These are phyloP conservation scores for Arxiozyma slooffiae DNA, from an alignment of 1,139 yeast species.

Conservation along the genomic window DNA sequence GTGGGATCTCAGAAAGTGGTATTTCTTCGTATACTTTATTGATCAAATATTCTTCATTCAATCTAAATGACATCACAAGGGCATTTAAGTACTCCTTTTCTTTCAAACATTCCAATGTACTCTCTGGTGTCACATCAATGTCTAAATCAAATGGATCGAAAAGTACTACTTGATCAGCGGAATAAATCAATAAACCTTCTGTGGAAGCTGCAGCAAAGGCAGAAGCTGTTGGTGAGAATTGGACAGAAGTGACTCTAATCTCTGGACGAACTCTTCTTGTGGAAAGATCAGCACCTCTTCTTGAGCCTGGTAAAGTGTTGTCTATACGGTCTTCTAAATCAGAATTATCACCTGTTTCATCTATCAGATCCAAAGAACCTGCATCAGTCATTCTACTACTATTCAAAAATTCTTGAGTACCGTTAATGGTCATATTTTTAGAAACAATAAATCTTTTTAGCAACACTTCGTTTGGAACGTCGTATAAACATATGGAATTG, in stretches of 20 bases:
- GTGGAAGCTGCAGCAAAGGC: conserved; percentile 95
- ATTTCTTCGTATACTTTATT: conserved; percentile 65
- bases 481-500: conserved; percentile 84
- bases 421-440: conserved; percentile 81
- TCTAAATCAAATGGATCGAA: conserved; percentile 96
- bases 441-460: conserved; percentile 76
- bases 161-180: conserved; percentile 62
- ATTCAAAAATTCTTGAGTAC: conserved; percentile 72
- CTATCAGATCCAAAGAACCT: conserved; percentile 75
- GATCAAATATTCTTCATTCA: conserved; percentile 70
- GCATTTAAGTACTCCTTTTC: conserved; percentile 73
- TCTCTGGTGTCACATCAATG: conserved; percentile 78
- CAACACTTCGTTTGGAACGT: conserved; percentile 76
- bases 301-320: conserved; percentile 74
- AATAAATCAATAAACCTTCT: conserved; percentile 78
- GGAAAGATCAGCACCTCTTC: conserved; percentile 74
- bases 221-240: conserved; percentile 82
- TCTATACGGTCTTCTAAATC: conserved; percentile 81
- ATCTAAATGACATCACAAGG: conserved; percentile 84
- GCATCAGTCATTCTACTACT: conserved; percentile 79
- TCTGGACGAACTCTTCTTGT: conserved; percentile 70
- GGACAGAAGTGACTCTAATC: conserved; percentile 63
- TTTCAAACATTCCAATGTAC: conserved; percentile 51
- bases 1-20: conserved; percentile 62
- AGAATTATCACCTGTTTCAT: conserved; percentile 74